Percentiles rank a stretch among this genome's conserved stretches.
Conservation (phyloP, 1,284 basidiomycete genomes). For the Heterobasidion parviporum region DNA sequence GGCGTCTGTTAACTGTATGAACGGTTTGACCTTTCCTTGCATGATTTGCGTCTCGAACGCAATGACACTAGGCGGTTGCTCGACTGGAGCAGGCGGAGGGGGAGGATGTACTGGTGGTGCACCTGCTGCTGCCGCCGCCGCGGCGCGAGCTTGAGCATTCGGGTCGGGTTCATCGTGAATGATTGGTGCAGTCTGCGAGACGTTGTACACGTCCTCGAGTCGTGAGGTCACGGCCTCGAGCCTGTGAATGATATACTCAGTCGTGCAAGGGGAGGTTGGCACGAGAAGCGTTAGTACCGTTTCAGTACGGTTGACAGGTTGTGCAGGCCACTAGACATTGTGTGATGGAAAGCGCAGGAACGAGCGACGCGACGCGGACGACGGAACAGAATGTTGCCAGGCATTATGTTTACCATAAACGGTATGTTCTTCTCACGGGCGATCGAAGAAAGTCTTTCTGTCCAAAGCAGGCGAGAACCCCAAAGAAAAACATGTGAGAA, state of each 20-base stretch:
- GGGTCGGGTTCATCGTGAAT: slow-evolving; percentile 9
- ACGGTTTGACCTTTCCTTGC: slow-evolving; percentile 65
- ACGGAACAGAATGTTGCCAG: no score
- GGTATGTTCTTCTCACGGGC: no score
- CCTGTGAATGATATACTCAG: slow-evolving; percentile 27
- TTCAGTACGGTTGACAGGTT: slow-evolving; percentile 70
- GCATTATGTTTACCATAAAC: no score
- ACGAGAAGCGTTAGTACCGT: slow-evolving; percentile 38
- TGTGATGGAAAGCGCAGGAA: background rate
- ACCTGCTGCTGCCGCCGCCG: slow-evolving; percentile 29
- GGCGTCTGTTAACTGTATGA: slow-evolving; percentile 65
- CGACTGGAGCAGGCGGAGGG: slow-evolving; percentile 30
- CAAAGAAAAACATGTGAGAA: no score
- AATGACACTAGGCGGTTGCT: slow-evolving; percentile 52
- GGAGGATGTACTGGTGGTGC: slow-evolving; percentile 32
- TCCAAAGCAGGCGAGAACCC: no score
- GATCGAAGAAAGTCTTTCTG: no score
- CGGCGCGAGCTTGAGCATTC: slow-evolving; percentile 18
- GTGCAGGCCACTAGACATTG: slow-evolving; percentile 7
- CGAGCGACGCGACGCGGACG: no score
- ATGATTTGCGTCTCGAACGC: slow-evolving; percentile 75
- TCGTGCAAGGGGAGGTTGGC: slow-evolving; percentile 3
- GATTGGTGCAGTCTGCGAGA: background rate
- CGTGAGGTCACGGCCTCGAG: slow-evolving; percentile 92
- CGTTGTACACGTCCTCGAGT: slow-evolving; percentile 71